Evolutionary conservation across 1,284 basidiomycete species (phyloP), one percentile per base, ranked within the genome.

Genomic region (Rhodotorula sp.): DNA sequence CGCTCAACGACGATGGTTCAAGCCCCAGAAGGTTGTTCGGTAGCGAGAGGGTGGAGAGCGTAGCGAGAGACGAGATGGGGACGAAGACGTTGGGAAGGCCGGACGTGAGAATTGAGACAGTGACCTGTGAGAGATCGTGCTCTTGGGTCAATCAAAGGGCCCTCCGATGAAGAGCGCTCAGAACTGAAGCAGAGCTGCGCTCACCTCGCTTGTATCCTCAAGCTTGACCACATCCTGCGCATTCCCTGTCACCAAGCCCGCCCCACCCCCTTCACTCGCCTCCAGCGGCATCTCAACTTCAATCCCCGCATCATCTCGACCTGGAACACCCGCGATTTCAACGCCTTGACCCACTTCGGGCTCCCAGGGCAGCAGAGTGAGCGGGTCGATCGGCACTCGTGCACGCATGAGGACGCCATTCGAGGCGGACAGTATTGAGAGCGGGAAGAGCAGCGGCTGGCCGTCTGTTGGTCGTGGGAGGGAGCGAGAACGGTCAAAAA

Each of bases 281-380:
- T 68, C 68, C 9, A 74, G 58, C n/a, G 73, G 71, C 65, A 72
- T 66, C 64, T 74, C 71, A 2, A 72, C 54, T 63, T 72, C 66
- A 8, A 75, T 67, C 5, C 67, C 73, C 3, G 67, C 50, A 28
- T 65, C 73, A 10, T 73, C 68, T 7, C 34, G 7, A 1, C 69
- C 72, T 0, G 71, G 71, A 26, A 75, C 73, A 28, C 73, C 73
- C 0, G 73, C 73, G 22, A 74, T 69, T 52, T 62, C 64, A 28
- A 37, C 63, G 9, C 64, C 73, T 51, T 68, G 50, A 24, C 63
- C 73, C 15, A 44, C 51, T n/a, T 26, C 15, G 0, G 73, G 73
- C 26, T 69, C 62, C 62, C 62, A 71, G 4, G 66, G 20, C 31
- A 67, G 67, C 6, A 75, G 58, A 50, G 71, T 44, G 28, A 59